These are phyloP conservation scores for Colletotrichum plurivorum DNA, from an alignment of 2,329 filamentous ascomycete species.

Conservation along the genomic window DNA sequence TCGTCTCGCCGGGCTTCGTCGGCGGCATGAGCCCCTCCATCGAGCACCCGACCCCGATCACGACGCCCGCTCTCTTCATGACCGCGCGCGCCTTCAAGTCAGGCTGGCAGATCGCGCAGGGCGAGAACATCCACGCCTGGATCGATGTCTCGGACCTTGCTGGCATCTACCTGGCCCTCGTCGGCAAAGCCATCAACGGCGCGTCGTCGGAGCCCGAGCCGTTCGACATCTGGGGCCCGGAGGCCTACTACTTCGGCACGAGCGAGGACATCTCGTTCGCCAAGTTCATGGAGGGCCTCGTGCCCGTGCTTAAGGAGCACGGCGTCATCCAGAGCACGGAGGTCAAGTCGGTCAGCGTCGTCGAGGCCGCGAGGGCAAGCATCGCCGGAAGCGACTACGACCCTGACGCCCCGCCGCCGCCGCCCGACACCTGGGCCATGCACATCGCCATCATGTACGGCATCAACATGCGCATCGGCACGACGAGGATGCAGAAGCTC, in stretches of 20 bases:
- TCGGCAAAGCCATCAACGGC: conserved; percentile 21
- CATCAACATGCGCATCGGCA: conserved; percentile 29
- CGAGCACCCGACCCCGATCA: conserved; percentile 41
- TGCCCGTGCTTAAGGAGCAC: conserved; percentile 9
- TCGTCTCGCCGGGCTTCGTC: conserved; percentile 40
- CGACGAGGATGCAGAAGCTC: conserved; percentile 19
- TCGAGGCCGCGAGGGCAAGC: conserved; percentile 21
- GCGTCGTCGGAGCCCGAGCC: conserved; percentile 18
- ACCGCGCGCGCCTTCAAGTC: conserved; percentile 31
- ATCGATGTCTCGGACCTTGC: conserved; percentile 29
- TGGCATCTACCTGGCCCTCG: conserved; percentile 16
- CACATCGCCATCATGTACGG: conserved; percentile 36
- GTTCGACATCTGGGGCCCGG: conserved; percentile 22
- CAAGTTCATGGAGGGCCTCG: conserved; percentile 17
- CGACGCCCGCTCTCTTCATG: conserved; percentile 32
- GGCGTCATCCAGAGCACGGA: conserved; percentile 12
- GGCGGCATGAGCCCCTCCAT: conserved; percentile 42
- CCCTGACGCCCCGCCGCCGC: conserved; percentile 22
- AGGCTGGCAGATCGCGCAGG: conserved; percentile 28
- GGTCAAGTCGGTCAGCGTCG: conserved; percentile 21
- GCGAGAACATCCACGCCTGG: conserved; percentile 30
- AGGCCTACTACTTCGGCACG: conserved; percentile 23
- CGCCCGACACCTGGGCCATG: conserved; percentile 31
- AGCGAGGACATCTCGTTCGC: conserved; percentile 24
- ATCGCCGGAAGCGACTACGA: conserved; percentile 25